Evolutionary conservation across 148 eudicot genomes (phyloP).

Genomic region (Rhododendron kiyosumense): DNA sequence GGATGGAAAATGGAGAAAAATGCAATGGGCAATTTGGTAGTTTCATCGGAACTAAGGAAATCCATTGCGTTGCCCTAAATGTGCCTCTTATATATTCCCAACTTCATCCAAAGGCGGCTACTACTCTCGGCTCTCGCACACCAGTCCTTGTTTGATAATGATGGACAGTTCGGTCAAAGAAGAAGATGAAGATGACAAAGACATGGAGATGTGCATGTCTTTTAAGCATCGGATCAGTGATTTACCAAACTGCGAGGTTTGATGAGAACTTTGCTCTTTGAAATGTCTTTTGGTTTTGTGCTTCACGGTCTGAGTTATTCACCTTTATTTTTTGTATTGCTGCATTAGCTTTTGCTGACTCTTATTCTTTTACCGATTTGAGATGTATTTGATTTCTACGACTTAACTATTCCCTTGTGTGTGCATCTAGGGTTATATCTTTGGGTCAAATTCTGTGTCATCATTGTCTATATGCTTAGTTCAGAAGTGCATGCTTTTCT

Average conservation of each 20-base stretch:
- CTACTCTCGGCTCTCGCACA: not conserved
- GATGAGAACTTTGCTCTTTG: not conserved
- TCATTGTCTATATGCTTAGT: not conserved
- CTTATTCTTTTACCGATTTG: not conserved
- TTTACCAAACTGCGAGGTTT: slow-evolving; percentile 4
- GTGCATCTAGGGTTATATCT: not conserved
- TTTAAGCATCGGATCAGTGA: not conserved
- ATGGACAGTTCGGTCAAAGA: no score
- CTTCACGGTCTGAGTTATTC: not conserved
- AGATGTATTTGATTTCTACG: not conserved
- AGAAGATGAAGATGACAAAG: not conserved
- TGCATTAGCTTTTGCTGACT: not conserved
- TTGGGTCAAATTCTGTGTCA: not conserved
- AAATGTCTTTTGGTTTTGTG: not conserved
- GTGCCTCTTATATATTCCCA: not conserved
- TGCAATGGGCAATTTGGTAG: not conserved
- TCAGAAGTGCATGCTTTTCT: not conserved
- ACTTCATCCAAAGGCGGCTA: not conserved
- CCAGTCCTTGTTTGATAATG: not conserved
- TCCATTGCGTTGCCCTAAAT: not conserved
- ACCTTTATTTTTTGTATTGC: not conserved
- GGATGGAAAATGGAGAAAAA: not conserved
- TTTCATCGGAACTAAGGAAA: not conserved
- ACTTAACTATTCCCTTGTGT: not conserved
- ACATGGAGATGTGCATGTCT: not conserved